Percentiles rank a stretch among this genome's conserved stretches.
These are phyloP conservation scores for Anthracocystis walkeri DNA, from an alignment of 1,284 basidiomycete genomes.

Conservation along the genomic window DNA sequence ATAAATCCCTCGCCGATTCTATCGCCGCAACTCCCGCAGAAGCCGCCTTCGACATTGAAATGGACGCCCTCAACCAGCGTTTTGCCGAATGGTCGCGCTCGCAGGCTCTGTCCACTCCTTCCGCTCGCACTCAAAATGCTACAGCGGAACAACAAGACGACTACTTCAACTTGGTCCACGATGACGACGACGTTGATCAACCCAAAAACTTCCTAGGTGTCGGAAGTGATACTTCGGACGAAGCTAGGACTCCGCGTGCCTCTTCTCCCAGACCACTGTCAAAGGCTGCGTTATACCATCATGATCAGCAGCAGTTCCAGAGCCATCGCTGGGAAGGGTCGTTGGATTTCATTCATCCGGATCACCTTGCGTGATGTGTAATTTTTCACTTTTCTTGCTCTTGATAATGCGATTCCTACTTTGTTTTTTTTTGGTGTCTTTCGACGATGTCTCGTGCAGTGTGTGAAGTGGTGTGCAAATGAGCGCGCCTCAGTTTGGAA, in stretches of 20 bases:
- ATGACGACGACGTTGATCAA: conserved; percentile 25
- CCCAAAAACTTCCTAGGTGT: conserved; percentile 3
- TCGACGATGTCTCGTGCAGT: not conserved
- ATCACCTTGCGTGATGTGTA: conserved; percentile 27
- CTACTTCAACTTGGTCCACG: conserved; percentile 44
- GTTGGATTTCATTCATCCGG: conserved; percentile 50
- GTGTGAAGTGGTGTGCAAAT: no score
- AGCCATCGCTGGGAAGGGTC: conserved; percentile 11
- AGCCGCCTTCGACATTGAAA: conserved; percentile 40
- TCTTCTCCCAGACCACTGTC: conserved; percentile 32
- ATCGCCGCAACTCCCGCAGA: conserved; percentile 10
- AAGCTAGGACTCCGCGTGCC: conserved; percentile 46
- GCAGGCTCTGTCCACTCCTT: conserved; percentile 8
- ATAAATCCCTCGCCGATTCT: conserved; percentile 2
- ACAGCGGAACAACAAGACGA: conserved; percentile 15
- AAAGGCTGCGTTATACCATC: conserved; percentile 18
- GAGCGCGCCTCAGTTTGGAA: no score
- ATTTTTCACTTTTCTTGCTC: not conserved
- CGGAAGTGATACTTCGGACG: conserved; percentile 44
- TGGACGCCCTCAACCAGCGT: conserved; percentile 44
- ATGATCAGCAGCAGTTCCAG: conserved; percentile 14
- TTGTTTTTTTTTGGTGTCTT: conserved; percentile 4
- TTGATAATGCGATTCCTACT: conserved; percentile 8
- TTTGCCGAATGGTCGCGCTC: conserved; percentile 42
- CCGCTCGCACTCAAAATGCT: not conserved